phyloP scores from a whole-genome alignment of 2,329 filamentous ascomycete species.

The Didymella pomorum region DNA sequence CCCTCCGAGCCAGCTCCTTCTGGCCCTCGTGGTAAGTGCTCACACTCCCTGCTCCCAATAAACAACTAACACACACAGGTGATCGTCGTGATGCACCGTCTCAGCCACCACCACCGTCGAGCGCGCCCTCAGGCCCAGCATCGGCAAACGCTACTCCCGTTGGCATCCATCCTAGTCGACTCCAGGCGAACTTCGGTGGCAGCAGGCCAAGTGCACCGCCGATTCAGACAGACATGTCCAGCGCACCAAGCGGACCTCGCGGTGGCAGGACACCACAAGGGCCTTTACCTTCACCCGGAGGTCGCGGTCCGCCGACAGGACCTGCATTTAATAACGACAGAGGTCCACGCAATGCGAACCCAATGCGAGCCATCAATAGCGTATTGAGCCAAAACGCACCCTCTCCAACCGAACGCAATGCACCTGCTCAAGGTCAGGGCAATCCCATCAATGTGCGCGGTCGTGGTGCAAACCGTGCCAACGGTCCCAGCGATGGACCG shows the following conservation, averaged over 20 bases:
- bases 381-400: slow-evolving; percentile 41
- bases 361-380: slow-evolving; percentile 41
- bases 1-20: slow-evolving; percentile 60
- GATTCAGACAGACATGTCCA: slow-evolving; percentile 46
- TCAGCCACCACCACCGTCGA: slow-evolving; percentile 39
- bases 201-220: slow-evolving; percentile 18
- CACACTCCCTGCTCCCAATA: too few relatives aligned
- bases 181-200: slow-evolving; percentile 45
- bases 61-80: slow-evolving; percentile 22
- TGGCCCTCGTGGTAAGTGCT: slow-evolving; percentile 59
- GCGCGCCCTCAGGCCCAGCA: slow-evolving; percentile 43
- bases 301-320: slow-evolving; percentile 45
- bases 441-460: slow-evolving; percentile 41
- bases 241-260: slow-evolving; percentile 48
- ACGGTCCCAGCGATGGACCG: slow-evolving; percentile 28
- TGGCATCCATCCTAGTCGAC: slow-evolving; percentile 64
- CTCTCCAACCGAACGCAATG: slow-evolving; percentile 30
- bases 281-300: slow-evolving; percentile 38
- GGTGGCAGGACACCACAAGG: slow-evolving; percentile 37
- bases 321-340: slow-evolving; percentile 42
- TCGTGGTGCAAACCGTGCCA: slow-evolving; percentile 42
- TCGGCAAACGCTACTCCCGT: slow-evolving; percentile 46
- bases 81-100: slow-evolving; percentile 41
- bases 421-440: slow-evolving; percentile 23
- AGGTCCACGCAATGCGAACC: slow-evolving; percentile 31